These are phyloP conservation scores for Trypanosoma melophagium DNA, from an alignment of 208 protist species.

Conservation along the genomic window DNA sequence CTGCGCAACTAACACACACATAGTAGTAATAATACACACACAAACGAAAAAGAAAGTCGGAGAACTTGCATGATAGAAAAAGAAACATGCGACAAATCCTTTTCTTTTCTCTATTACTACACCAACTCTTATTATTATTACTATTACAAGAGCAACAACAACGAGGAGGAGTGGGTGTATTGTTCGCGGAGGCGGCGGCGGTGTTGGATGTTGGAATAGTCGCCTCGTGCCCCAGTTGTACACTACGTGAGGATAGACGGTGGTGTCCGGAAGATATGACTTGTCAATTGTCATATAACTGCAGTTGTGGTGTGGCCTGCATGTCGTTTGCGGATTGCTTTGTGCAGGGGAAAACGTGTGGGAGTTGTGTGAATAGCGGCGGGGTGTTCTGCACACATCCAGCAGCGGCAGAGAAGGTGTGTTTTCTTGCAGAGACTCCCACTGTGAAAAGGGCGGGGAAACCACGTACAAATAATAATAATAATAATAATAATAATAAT, in stretches of 20 bases:
- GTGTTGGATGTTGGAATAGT: slow-evolving; percentile 12
- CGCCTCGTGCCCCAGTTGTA: slow-evolving; percentile 47
- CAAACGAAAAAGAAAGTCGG: background rate
- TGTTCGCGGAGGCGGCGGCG: background rate
- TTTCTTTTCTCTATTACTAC: background rate
- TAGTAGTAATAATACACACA: background rate
- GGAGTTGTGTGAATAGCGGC: slow-evolving; percentile 37
- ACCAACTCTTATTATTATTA: background rate
- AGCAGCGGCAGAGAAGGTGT: slow-evolving; percentile 15
- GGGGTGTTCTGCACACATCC: slow-evolving; percentile 39
- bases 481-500: background rate
- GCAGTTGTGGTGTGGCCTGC: slow-evolving; percentile 38
- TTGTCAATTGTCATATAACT: slow-evolving; percentile 36
- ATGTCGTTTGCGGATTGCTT: slow-evolving; percentile 46
- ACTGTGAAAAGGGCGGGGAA: background rate
- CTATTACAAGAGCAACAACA: background rate
- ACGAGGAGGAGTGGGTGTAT: background rate
- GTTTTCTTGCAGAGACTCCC: slow-evolving; percentile 33
- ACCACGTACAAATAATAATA: background rate
- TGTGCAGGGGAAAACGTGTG: slow-evolving; percentile 37
- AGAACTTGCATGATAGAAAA: background rate
- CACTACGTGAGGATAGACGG: slow-evolving; percentile 28
- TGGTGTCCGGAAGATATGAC: slow-evolving; percentile 63
- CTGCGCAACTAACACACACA: too few species aligned
- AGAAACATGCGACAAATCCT: background rate